phyloP scores from a whole-genome alignment of 352 stramenopile genomes.

The Phytophthora fragariaefolia region DNA sequence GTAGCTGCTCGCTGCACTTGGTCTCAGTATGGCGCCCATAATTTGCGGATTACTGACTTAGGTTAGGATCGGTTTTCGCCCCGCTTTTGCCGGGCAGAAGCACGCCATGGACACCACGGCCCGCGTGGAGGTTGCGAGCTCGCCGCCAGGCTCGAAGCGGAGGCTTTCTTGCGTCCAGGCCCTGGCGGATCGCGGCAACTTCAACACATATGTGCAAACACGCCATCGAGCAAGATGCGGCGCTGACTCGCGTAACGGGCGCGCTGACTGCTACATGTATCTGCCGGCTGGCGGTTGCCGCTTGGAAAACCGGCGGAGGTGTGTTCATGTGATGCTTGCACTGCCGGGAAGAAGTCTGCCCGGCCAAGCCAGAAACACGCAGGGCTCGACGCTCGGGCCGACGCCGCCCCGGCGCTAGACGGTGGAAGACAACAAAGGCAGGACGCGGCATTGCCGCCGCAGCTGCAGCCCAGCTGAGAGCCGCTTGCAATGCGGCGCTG shows the following conservation, averaged over 20 bases:
- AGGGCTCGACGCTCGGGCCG: conserved; percentile 9
- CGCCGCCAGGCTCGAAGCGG: background rate
- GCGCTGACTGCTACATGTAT: conserved; percentile 6
- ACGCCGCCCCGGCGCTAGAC: conserved; percentile 20
- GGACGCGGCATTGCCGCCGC: conserved; percentile 15
- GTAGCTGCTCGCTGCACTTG: background rate
- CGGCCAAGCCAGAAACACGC: conserved; percentile 16
- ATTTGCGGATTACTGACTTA: conserved; percentile 31
- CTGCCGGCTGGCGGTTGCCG: background rate
- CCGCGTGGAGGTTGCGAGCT: conserved; percentile 17
- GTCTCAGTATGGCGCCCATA: conserved; percentile 18
- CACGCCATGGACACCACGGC: background rate
- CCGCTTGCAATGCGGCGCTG: conserved; percentile 22
- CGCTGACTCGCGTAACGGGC: conserved; percentile 16
- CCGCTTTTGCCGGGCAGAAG: conserved; percentile 3
- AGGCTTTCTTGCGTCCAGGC: conserved; percentile 8
- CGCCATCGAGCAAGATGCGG: conserved; percentile 5
- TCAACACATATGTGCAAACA: conserved; percentile 14
- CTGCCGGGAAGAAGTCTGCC: background rate
- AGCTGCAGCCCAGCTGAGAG: conserved; percentile 30
- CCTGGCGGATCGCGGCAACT: conserved; percentile 2
- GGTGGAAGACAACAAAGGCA: conserved; percentile 33
- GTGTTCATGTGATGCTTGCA: too few species aligned
- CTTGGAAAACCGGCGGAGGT: background rate
- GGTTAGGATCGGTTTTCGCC: conserved; percentile 7